A percentile compares a stretch with the other conserved stretches of the same genome.
phyloP scores from a whole-genome alignment of 2,329 filamentous ascomycete species.

The Talaromyces albobiverticillius region DNA sequence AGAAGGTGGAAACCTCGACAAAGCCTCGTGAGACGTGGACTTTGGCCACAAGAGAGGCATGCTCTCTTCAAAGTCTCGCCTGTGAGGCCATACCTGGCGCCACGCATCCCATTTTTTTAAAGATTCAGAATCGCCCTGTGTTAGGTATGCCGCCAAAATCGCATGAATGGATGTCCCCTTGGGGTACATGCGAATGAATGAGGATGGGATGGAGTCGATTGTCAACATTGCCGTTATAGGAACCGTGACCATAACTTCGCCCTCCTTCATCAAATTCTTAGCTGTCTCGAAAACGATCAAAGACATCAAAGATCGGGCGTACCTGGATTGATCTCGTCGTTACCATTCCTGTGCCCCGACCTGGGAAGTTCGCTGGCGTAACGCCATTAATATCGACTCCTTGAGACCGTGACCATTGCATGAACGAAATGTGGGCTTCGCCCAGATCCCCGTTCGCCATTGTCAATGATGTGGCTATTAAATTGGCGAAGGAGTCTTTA shows the following conservation, averaged over 20 bases:
- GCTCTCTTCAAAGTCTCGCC: constrained; percentile 55
- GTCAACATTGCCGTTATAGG: constrained; percentile 64
- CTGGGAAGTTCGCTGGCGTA: constrained; percentile 64
- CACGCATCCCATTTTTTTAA: constrained; percentile 53
- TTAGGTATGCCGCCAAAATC: constrained; percentile 65
- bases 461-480: not conserved
- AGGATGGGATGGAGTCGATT: constrained; percentile 55
- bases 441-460: no score
- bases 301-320: constrained; percentile 13
- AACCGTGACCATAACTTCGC: constrained; percentile 62
- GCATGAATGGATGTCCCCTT: constrained; percentile 63
- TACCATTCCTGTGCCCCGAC: constrained; percentile 74
- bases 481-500: no score
- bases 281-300: not conserved
- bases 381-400: constrained; percentile 69
- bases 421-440: constrained; percentile 52
- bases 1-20: constrained; percentile 32
- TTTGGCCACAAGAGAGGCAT: constrained; percentile 57
- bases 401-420: constrained; percentile 63
- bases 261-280: constrained; percentile 42
- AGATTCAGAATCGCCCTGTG: constrained; percentile 47
- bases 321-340: constrained; percentile 66
- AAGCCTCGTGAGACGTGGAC: constrained; percentile 27
- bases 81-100: constrained; percentile 65
- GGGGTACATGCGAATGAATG: constrained; percentile 53